These are phyloP conservation scores for Grosmannia clavigera DNA, from an alignment of 2,329 filamentous ascomycete genomes.

Conservation along the genomic window DNA sequence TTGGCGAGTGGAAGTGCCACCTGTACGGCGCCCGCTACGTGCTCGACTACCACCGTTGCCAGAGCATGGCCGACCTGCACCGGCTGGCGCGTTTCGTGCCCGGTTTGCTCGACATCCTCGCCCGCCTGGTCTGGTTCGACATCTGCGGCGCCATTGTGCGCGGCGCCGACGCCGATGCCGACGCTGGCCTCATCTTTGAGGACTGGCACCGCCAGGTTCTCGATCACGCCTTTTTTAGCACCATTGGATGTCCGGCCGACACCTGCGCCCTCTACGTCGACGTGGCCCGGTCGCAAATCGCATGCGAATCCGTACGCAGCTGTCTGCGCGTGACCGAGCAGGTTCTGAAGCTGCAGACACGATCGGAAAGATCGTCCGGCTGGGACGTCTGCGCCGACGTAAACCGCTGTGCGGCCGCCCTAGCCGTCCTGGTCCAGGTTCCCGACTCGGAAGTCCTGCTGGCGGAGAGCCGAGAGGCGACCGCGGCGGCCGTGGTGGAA, in stretches of 20 bases:
- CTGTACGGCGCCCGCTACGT: constrained; percentile 26
- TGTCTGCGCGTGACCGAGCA: constrained; percentile 17
- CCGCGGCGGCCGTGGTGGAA: constrained; percentile 20
- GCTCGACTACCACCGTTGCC: constrained; percentile 26
- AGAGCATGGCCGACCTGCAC: constrained; percentile 20
- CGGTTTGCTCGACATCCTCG: constrained; percentile 24
- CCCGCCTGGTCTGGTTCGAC: constrained; percentile 29
- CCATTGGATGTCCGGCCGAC: constrained; percentile 25
- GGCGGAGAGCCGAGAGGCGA: neutral
- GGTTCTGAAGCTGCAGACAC: constrained; percentile 12
- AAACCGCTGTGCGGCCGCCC: constrained; percentile 23
- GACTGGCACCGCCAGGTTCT: constrained; percentile 27
- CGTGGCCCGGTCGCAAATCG: constrained; percentile 16
- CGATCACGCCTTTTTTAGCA: constrained; percentile 20
- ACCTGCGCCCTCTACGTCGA: constrained; percentile 24
- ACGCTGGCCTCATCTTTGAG: constrained; percentile 22
- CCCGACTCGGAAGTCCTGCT: neutral
- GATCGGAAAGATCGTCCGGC: constrained; percentile 1
- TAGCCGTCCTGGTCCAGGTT: constrained; percentile 16
- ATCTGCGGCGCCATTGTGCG: constrained; percentile 19
- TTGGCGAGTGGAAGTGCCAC: constrained; percentile 26
- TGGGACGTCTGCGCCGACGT: constrained; percentile 17
- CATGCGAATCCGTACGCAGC: constrained; percentile 9
- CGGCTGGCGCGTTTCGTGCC: constrained; percentile 20
- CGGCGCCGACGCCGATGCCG: neutral